A percentile compares a stretch with the other conserved stretches of the same genome.
Conservation (phyloP, 2,329 filamentous ascomycete genomes). For the Aspergillus sp. region DNA sequence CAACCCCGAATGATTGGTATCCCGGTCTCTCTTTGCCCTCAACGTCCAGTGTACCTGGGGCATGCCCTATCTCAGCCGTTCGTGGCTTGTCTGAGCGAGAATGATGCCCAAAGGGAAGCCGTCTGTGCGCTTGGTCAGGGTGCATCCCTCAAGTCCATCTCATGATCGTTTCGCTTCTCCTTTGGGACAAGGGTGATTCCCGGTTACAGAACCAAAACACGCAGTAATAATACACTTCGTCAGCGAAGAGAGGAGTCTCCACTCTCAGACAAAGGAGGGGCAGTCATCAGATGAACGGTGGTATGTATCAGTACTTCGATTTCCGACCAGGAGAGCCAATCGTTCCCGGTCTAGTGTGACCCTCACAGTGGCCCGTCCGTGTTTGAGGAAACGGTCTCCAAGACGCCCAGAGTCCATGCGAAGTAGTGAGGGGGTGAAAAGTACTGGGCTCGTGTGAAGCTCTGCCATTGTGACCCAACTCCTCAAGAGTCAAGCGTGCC, state of each 20-base stretch:
- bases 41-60: slow-evolving; percentile 21
- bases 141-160: slow-evolving; percentile 22
- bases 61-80: slow-evolving; percentile 13
- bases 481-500: not conserved
- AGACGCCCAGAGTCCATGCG: not conserved
- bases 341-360: slow-evolving; percentile 20
- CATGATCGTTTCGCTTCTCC: slow-evolving; percentile 25
- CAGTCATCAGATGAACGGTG: slow-evolving; percentile 25
- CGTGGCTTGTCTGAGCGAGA: slow-evolving; percentile 9
- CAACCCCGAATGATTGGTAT: slow-evolving; percentile 22
- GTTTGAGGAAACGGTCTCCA: slow-evolving; percentile 11
- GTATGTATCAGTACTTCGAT: slow-evolving; percentile 19
- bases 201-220: slow-evolving; percentile 23
- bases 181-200: slow-evolving; percentile 14
- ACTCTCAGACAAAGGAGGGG: slow-evolving; percentile 12
- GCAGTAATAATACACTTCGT: slow-evolving; percentile 13
- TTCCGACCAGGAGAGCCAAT: not conserved
- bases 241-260: slow-evolving; percentile 1
- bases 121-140: slow-evolving; percentile 25
- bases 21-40: slow-evolving; percentile 3
- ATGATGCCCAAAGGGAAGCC: slow-evolving; percentile 23
- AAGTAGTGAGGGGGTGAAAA: not conserved
- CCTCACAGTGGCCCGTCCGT: slow-evolving; percentile 9
- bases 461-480: slow-evolving; percentile 11
- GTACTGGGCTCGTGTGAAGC: slow-evolving; percentile 3